Evolutionary conservation across 345 rosid genomes (phyloP), one percentile per base, ranked within the genome.

Genomic region (Salix dunnii): DNA sequence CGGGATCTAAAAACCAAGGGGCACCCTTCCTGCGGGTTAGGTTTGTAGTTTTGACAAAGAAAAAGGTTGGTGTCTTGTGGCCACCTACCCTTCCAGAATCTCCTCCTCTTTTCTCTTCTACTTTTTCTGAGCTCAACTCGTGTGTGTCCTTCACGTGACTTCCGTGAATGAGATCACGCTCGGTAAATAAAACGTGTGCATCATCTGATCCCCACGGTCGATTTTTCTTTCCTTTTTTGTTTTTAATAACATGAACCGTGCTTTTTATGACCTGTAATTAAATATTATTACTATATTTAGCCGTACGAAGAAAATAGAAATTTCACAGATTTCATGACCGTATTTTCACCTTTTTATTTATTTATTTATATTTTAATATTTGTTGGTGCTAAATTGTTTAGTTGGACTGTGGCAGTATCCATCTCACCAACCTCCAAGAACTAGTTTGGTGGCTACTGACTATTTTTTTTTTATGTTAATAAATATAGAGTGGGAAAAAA

Each of bases 21-120:
- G 61, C 58, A 16, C 27, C 42, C n/a, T n/a, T n/a, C 76, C 76
- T 23, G 68, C 18, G 65, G 70, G 67, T 68, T 75, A 75, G 76
- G 60, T 43, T 43, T 9, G 18, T 67, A 68, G 67, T 71, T 75
- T 40, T 6, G 8, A 21, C 5, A 21, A 0, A 46, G 53, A 18
- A 49, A 17, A 2, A 31, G 28, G 14, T 7, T 23, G 0, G 18
- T 0, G 51, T 3, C 18, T 14, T 46, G 28, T 55, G 10, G 25
- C 28, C 14, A 55, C 28, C 27, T 2, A 49, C 58, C 14, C 21
- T 49, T 49, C 58, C 58, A 48, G 1, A 4, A 21, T 8, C 27
- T 20, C 25, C n/a, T 38, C 10, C 10, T 38, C 1, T 1, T 9
- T 13, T 13, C 13, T 46, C 17, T 46, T 3, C 3, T 14, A 14